A percentile compares a stretch with the other conserved stretches of the same genome.
These are phyloP conservation scores for Carex parvula DNA, from an alignment of 176 grass and related monocot species.

Conservation along the genomic window DNA sequence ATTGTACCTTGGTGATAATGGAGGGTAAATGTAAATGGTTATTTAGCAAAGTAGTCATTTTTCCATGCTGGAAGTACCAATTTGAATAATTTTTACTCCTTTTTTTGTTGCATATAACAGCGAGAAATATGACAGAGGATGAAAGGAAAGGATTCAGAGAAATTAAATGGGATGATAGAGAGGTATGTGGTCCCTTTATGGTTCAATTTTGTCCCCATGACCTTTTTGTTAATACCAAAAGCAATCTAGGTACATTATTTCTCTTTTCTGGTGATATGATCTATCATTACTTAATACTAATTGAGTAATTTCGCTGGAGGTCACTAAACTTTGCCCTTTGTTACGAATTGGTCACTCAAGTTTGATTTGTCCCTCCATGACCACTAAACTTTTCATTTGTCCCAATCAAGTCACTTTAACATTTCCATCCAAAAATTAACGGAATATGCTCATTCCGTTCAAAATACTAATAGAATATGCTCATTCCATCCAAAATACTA, in stretches of 20 bases:
- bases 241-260: conserved; percentile 60
- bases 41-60: not conserved
- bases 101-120: conserved; percentile 35
- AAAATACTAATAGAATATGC: no score
- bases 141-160: conserved; percentile 78
- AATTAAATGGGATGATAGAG: conserved; percentile 77
- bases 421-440: no score
- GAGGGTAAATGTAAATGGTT: not conserved
- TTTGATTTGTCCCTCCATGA: no score
- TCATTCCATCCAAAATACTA: no score
- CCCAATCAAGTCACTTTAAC: no score
- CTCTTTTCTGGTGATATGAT: not conserved
- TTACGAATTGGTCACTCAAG: no score
- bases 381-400: no score
- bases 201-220: conserved; percentile 83
- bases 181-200: conserved; percentile 76
- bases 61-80: not conserved
- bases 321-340: no score
- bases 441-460: no score
- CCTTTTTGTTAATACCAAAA: conserved; percentile 91
- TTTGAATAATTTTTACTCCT: not conserved
- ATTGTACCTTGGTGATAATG: not conserved
- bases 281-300: not conserved
- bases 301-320: not conserved
- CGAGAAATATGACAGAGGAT: conserved; percentile 85